Conservation (phyloP, 805 yeast species). For the Teunomyces barrocoloradensis region DNA sequence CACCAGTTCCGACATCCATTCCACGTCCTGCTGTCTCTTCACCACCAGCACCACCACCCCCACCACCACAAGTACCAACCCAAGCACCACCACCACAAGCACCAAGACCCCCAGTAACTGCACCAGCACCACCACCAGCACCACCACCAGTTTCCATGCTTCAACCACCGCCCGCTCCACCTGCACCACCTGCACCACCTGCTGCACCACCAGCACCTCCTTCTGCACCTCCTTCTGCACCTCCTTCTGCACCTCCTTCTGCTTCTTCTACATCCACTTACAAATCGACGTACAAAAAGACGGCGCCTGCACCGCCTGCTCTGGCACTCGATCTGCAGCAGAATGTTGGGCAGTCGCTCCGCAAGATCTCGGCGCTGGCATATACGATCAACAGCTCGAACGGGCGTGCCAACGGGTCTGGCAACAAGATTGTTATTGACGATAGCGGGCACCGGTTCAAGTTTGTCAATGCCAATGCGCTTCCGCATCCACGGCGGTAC, state of each 20-base stretch:
- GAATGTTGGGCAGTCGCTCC: conserved; percentile 47
- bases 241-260: conserved; percentile 11
- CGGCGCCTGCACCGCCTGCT: conserved; percentile 35
- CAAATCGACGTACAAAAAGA: conserved; percentile 16
- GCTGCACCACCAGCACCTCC: conserved; percentile 10
- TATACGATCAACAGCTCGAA: conserved; percentile 54
- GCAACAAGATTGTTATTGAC: conserved; percentile 50
- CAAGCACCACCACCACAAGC: conserved; percentile 13
- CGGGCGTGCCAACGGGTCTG: conserved; percentile 13
- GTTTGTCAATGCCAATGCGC: conserved; percentile 61
- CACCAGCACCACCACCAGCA: background rate
- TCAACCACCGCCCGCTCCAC: conserved; percentile 11
- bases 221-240: conserved; percentile 9
- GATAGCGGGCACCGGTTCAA: conserved; percentile 57
- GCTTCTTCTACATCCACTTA: conserved; percentile 8
- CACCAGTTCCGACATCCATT: conserved; percentile 12
- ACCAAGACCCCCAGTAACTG: background rate
- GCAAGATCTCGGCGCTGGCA: conserved; percentile 63
- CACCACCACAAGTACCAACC: conserved; percentile 16
- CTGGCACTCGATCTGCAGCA: conserved; percentile 40
- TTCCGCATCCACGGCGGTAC: conserved; percentile 87
- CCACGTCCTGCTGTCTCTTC: conserved; percentile 17
- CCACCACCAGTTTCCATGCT: background rate
- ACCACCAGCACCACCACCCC: conserved; percentile 12
- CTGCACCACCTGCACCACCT: conserved; percentile 13